phyloP scores from a whole-genome alignment of 768 basidiomycete genomes.

The Tubosaeta sp. region DNA sequence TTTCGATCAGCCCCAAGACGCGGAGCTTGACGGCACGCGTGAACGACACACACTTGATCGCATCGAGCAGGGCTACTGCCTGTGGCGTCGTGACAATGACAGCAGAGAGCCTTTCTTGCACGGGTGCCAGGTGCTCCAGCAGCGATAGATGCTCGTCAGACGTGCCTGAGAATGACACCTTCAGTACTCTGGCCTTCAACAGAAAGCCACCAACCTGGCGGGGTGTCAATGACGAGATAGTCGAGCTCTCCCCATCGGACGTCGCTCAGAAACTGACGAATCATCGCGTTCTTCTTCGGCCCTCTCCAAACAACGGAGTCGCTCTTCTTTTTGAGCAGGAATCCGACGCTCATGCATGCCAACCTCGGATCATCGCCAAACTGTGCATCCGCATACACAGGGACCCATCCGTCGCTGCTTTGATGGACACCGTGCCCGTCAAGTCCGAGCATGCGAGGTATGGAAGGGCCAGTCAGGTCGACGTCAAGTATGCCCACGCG shows the following conservation, averaged over 20 bases:
- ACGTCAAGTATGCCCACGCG: constrained; percentile 90
- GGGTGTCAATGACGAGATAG: constrained; percentile 91
- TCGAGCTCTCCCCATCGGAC: constrained; percentile 95
- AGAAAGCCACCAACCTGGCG: constrained; percentile 67
- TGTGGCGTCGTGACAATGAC: constrained; percentile 97
- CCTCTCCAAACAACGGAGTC: constrained; percentile 98
- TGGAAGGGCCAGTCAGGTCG: constrained; percentile 91
- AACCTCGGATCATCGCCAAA: constrained; percentile 59
- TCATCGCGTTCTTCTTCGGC: constrained; percentile 98
- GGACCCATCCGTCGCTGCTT: constrained; percentile 95
- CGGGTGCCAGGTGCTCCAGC: constrained; percentile 86
- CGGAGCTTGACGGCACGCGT: constrained; percentile 82
- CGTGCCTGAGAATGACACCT: constrained; percentile 58
- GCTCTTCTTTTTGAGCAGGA: constrained; percentile 82
- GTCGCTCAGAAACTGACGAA: constrained; percentile 89
- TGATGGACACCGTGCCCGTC: constrained; percentile 88
- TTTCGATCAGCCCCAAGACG: constrained; percentile 90
- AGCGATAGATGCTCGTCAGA: constrained; percentile 98
- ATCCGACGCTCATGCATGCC: constrained; percentile 96
- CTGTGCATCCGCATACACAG: constrained; percentile 80
- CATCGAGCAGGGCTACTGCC: constrained; percentile 92
- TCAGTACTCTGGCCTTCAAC: background rate
- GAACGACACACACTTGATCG: constrained; percentile 95
- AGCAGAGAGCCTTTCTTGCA: constrained; percentile 72
- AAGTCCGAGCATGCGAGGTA: constrained; percentile 91